A percentile compares a stretch with the other conserved stretches of the same genome.
phyloP scores from a whole-genome alignment of 2,329 filamentous ascomycete species.

The Fusarium abutilonis region DNA sequence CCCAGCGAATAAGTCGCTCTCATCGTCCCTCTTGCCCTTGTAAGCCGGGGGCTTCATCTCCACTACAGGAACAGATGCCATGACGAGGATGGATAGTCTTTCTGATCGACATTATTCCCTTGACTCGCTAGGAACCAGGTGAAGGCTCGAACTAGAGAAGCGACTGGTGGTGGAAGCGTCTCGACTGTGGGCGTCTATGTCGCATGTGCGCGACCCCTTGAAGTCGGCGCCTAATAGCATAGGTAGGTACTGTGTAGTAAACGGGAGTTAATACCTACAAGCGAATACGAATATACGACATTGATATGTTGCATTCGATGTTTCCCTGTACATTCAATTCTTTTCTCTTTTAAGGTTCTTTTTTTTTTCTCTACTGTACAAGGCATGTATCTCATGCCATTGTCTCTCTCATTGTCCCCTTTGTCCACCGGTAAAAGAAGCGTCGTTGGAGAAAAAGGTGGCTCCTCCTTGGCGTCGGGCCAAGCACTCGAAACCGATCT shows the following conservation, averaged over 20 bases:
- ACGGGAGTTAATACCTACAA: not conserved
- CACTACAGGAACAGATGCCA: conserved; percentile 1
- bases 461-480: conserved; percentile 14
- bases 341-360: not conserved
- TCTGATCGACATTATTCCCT: conserved; percentile 29
- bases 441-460: conserved; percentile 22
- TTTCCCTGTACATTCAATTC: not conserved
- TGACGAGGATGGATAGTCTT: not conserved
- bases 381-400: conserved; percentile 15
- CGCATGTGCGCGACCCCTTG: conserved; percentile 32
- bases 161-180: conserved; percentile 38
- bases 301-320: not conserved
- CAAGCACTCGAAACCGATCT: conserved; percentile 36
- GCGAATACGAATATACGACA: conserved; percentile 7
- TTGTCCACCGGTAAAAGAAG: not conserved
- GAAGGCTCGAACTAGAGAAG: conserved; percentile 12
- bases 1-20: conserved; percentile 30
- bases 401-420: not conserved
- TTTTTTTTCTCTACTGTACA: not conserved
- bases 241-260: not conserved
- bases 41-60: conserved; percentile 11
- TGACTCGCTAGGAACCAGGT: conserved; percentile 16
- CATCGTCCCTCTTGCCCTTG: conserved; percentile 19
- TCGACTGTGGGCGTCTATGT: conserved; percentile 41
- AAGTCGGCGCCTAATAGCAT: conserved; percentile 28